Conservation (phyloP, 164 flowering plant genomes). For the Dillenia suffruticosa region DNA sequence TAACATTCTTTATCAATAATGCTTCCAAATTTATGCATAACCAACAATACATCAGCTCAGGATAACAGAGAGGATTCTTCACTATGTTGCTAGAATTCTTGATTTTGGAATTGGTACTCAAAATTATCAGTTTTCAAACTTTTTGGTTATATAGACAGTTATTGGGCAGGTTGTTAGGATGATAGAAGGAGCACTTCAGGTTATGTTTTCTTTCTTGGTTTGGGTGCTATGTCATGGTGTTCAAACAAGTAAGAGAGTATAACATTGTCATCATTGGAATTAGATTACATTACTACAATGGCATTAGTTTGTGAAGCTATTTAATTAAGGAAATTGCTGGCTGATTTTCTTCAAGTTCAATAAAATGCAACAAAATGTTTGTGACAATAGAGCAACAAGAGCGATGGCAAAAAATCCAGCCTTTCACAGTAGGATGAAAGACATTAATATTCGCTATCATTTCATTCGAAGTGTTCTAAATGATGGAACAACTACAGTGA, state of each 20-base stretch:
- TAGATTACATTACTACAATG: constrained; percentile 9
- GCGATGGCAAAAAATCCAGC: constrained; percentile 16
- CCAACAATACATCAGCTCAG: too few relatives aligned
- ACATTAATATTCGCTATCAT: constrained; percentile 18
- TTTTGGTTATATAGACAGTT: too few relatives aligned
- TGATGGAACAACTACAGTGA: too few relatives aligned
- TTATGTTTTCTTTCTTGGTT: not conserved
- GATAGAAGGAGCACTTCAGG: constrained; percentile 15
- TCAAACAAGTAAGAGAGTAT: constrained; percentile 16
- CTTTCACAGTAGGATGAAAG: constrained; percentile 18
- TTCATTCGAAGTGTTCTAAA: constrained; percentile 18
- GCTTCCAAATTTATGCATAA: too few relatives aligned
- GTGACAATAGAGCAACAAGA: constrained; percentile 19
- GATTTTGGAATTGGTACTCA: too few relatives aligned
- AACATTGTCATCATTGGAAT: constrained; percentile 12
- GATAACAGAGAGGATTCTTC: too few relatives aligned
- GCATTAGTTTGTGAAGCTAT: too few relatives aligned
- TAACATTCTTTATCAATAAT: too few relatives aligned
- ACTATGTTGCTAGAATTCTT: too few relatives aligned
- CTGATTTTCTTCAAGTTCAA: constrained; percentile 10
- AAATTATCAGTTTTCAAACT: too few relatives aligned
- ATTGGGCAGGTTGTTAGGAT: not conserved
- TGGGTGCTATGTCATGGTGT: constrained; percentile 15
- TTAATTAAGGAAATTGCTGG: constrained; percentile 3
- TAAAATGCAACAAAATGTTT: not conserved